Evolutionary conservation across 2,329 filamentous ascomycete species (phyloP).

Genomic region (Penicillium rolfsii): DNA sequence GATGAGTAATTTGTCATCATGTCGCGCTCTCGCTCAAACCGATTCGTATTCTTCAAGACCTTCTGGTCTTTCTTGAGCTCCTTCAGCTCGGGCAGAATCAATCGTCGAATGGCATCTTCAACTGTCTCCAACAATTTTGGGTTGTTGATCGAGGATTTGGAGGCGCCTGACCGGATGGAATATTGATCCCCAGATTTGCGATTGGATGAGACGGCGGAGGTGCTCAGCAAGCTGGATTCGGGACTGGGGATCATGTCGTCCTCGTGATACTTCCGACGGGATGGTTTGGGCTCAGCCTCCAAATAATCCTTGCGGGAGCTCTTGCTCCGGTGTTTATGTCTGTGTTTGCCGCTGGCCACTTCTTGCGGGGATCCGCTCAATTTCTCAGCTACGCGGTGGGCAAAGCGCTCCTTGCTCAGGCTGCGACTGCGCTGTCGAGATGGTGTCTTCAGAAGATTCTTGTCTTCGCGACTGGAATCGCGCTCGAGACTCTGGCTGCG

Average conservation of each 20-base stretch:
- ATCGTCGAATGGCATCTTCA: constrained; percentile 85
- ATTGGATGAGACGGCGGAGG: constrained; percentile 58
- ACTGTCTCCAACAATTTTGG: constrained; percentile 88
- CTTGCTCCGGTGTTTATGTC: constrained; percentile 44
- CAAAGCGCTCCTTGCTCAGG: constrained; percentile 67
- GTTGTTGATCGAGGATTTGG: constrained; percentile 82
- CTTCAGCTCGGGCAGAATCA: constrained; percentile 89
- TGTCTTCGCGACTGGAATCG: constrained; percentile 37
- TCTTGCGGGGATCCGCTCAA: constrained; percentile 57
- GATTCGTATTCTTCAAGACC: constrained; percentile 70
- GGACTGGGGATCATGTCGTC: constrained; percentile 59
- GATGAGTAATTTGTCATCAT: constrained; percentile 64
- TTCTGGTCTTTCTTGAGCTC: constrained; percentile 89
- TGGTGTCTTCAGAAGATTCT: constrained; percentile 62
- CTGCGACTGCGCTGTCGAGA: constrained; percentile 63
- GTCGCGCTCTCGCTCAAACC: constrained; percentile 63
- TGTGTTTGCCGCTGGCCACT: constrained; percentile 48
- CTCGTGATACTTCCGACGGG: constrained; percentile 55
- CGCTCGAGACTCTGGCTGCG: constrained; percentile 56
- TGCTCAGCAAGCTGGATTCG: constrained; percentile 65
- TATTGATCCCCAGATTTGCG: constrained; percentile 60
- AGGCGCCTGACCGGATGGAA: constrained; percentile 62
- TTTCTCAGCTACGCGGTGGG: constrained; percentile 71
- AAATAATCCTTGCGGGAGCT: constrained; percentile 51
- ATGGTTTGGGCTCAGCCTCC: constrained; percentile 50